Percentiles rank a stretch among this genome's conserved stretches.
These are phyloP conservation scores for Grosmannia clavigera DNA, from an alignment of 2,329 filamentous ascomycete genomes.

Conservation along the genomic window DNA sequence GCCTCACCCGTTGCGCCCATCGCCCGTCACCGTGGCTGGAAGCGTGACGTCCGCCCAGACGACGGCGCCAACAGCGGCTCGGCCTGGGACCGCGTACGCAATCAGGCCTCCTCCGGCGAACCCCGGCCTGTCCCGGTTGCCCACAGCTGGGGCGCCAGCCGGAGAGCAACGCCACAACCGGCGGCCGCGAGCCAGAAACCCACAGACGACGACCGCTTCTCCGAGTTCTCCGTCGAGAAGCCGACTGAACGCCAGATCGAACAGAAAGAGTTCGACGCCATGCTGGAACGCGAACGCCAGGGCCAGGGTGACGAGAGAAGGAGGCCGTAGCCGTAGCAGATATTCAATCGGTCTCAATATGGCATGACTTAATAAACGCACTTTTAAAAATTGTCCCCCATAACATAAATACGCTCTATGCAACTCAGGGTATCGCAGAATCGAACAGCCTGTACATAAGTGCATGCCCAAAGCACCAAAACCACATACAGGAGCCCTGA, in stretches of 20 bases:
- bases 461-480: neutral
- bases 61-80: conserved; percentile 1
- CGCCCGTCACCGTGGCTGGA: conserved; percentile 3
- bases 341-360: too few relatives aligned
- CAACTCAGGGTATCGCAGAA: neutral
- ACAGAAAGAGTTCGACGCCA: conserved; percentile 15
- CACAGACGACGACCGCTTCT: conserved; percentile 6
- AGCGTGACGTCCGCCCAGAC: neutral
- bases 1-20: conserved; percentile 11
- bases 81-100: conserved; percentile 13
- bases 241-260: conserved; percentile 6
- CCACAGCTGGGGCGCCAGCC: neutral
- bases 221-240: conserved; percentile 6
- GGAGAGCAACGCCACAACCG: neutral
- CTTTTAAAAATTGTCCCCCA: too few relatives aligned
- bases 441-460: neutral
- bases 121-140: neutral
- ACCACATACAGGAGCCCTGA: neutral
- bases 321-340: too few relatives aligned
- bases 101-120: neutral
- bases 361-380: too few relatives aligned
- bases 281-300: conserved; percentile 14
- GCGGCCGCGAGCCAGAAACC: neutral
- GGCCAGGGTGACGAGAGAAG: conserved; percentile 3
- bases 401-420: conserved; percentile 28